A percentile compares a stretch with the other conserved stretches of the same genome.
Conservation (phyloP, 441 rosid genomes). For the Pelargonium australe region DNA sequence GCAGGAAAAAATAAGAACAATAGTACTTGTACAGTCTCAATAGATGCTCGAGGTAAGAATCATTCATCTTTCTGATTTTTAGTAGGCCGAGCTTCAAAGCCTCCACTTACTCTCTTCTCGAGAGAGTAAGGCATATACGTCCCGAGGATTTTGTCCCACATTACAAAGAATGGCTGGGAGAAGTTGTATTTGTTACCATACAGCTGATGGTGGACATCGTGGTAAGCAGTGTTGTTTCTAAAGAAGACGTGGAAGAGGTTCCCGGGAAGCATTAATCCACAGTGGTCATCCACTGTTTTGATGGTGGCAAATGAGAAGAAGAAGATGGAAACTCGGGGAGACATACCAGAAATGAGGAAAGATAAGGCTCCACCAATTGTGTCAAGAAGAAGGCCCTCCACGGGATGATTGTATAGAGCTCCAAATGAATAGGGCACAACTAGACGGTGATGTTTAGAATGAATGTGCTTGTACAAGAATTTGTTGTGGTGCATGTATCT, state of each 20-base stretch:
- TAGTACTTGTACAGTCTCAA: conserved; percentile 21
- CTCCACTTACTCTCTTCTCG: conserved; percentile 65
- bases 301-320: conserved; percentile 91
- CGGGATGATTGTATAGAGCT: conserved; percentile 69
- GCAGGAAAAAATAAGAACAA: conserved; percentile 2
- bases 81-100: conserved; percentile 60
- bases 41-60: conserved; percentile 12
- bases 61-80: conserved; percentile 54
- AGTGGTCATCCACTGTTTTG: conserved; percentile 89
- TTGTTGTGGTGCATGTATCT: conserved; percentile 88
- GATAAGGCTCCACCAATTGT: conserved; percentile 90
- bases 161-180: conserved; percentile 85
- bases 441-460: conserved; percentile 85
- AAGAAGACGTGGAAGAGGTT: conserved; percentile 81
- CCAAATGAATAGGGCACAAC: conserved; percentile 86
- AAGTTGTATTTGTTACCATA: conserved; percentile 86
- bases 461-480: conserved; percentile 75
- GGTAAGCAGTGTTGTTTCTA: conserved; percentile 84
- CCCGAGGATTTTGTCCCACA: conserved; percentile 89
- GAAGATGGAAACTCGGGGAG: conserved; percentile 73
- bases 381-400: conserved; percentile 83
- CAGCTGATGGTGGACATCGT: conserved; percentile 90
- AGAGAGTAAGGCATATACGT: conserved; percentile 88
- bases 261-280: conserved; percentile 92
- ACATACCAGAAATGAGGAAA: conserved; percentile 87